A percentile compares a stretch with the other conserved stretches of the same genome.
Evolutionary conservation across 2,329 filamentous ascomycete species (phyloP).

Genomic region (Verticillium nubilum): DNA sequence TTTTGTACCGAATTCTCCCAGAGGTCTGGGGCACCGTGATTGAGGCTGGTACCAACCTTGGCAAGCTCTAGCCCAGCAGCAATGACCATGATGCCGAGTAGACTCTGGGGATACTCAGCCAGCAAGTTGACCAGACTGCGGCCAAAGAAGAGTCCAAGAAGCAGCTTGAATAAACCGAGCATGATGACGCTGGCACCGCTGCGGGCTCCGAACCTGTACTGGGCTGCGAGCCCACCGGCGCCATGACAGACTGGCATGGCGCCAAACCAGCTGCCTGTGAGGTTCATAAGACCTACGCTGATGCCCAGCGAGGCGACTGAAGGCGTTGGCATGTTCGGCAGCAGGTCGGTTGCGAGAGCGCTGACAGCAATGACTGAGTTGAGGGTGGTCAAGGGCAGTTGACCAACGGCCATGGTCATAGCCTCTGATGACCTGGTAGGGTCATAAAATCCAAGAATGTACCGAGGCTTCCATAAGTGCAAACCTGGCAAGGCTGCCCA

Average conservation of each 20-base stretch:
- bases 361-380: constrained; percentile 90
- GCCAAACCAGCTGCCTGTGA: constrained; percentile 83
- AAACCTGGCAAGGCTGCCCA: constrained; percentile 40
- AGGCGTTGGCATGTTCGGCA: constrained; percentile 63
- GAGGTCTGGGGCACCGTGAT: constrained; percentile 60
- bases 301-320: constrained; percentile 72
- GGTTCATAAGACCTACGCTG: constrained; percentile 79
- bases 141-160: constrained; percentile 71
- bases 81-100: constrained; percentile 85
- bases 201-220: constrained; percentile 86
- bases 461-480: constrained; percentile 54
- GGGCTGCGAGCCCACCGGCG: constrained; percentile 82
- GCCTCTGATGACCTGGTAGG: constrained; percentile 15
- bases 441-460: constrained; percentile 35
- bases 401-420: constrained; percentile 65
- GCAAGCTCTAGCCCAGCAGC: constrained; percentile 84
- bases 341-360: constrained; percentile 70
- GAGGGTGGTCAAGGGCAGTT: constrained; percentile 84
- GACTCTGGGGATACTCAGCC: constrained; percentile 63
- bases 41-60: constrained; percentile 77
- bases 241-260: constrained; percentile 96
- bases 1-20: constrained; percentile 44
- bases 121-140: constrained; percentile 68
- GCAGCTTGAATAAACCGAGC: constrained; percentile 69
- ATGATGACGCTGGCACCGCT: constrained; percentile 80